Evolutionary conservation across 2,329 filamentous ascomycete species (phyloP), one percentile per base, ranked within the genome.

Genomic region (Diplodia seriata): DNA sequence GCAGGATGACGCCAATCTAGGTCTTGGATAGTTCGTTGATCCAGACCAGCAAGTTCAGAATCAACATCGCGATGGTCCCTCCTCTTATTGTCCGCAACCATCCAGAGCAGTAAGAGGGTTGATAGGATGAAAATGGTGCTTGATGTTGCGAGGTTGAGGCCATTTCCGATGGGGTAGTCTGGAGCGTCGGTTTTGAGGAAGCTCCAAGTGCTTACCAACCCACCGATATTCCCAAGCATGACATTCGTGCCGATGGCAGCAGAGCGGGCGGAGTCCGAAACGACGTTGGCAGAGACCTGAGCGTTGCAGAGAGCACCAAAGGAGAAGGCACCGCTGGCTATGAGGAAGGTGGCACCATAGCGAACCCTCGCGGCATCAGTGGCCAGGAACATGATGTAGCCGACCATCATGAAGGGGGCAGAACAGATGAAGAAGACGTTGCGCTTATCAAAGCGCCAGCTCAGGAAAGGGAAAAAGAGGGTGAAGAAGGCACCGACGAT

Each of bases 201-300:
- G 1, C 82, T 84, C 88, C 89, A 91, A 0, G 87, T 89, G 1
- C 86, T 84, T 68, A 90, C 84, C 40, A 92, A 76, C 0, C 90
- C 90, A 2, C 90, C 90, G n/a, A 92, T 75, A 66, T 91, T 92
- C 33, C 90, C 90, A 29, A 91, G 80, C 89, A 92, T 91, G 73
- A 92, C 87, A 65, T 87, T 88, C 0, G 85, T 86, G 12, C 86
- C 89, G 54, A 92, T 90, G 3, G 88, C 89, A 0, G 87, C 85
- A 11, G 86, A 87, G 15, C 90, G 84, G 0, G 90, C 88, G 0
- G 90, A 91, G 71, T 92, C 90, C 4, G 87, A 88, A 8, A 91
- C 85, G 0, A 92, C 89, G 71, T 92, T 92, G 7, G 89, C 90
- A 0, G 89, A 87, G 0, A 86, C 87, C 67, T 91, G 85, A 0